These are phyloP conservation scores for Anthostomella pinea DNA, from an alignment of 2,329 filamentous ascomycete genomes.

Conservation along the genomic window DNA sequence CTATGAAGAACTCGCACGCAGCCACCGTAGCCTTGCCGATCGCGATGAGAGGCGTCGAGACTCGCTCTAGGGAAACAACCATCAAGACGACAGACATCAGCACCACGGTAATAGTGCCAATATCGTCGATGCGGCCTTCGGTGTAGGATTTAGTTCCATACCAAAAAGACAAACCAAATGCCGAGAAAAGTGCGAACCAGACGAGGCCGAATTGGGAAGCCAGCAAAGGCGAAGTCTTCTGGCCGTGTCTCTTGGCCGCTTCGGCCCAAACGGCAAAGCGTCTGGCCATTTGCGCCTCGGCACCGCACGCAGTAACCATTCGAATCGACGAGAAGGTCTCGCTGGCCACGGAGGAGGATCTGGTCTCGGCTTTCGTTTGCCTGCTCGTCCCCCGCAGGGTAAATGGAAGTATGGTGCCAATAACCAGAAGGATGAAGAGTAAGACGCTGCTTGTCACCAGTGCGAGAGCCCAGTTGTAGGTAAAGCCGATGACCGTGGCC, in stretches of 20 bases:
- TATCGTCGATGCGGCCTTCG: constrained; percentile 44
- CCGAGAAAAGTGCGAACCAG: constrained; percentile 52
- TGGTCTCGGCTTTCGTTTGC: constrained; percentile 51
- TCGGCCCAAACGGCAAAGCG: constrained; percentile 55
- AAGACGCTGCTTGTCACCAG: constrained; percentile 57
- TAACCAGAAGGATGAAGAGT: constrained; percentile 51
- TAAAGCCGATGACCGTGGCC: constrained; percentile 54
- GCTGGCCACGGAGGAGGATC: constrained; percentile 57
- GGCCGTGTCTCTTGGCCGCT: constrained; percentile 49
- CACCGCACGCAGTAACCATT: constrained; percentile 62
- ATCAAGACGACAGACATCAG: constrained; percentile 59
- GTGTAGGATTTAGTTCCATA: constrained; percentile 53
- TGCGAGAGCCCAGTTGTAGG: constrained; percentile 56
- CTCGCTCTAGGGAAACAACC: constrained; percentile 54
- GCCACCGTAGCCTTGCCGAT: constrained; percentile 56
- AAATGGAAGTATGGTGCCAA: constrained; percentile 50
- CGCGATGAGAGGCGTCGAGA: constrained; percentile 58
- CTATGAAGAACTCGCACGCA: constrained; percentile 55
- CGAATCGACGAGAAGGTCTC: constrained; percentile 59
- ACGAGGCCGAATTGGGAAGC: constrained; percentile 52
- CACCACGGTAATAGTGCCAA: constrained; percentile 55
- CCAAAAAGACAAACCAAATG: constrained; percentile 61
- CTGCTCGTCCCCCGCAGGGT: constrained; percentile 50
- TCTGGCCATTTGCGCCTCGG: constrained; percentile 50
- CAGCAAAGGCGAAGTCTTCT: constrained; percentile 48